phyloP scores from a whole-genome alignment of 345 rosid species.

The Pelargonium nanum region DNA sequence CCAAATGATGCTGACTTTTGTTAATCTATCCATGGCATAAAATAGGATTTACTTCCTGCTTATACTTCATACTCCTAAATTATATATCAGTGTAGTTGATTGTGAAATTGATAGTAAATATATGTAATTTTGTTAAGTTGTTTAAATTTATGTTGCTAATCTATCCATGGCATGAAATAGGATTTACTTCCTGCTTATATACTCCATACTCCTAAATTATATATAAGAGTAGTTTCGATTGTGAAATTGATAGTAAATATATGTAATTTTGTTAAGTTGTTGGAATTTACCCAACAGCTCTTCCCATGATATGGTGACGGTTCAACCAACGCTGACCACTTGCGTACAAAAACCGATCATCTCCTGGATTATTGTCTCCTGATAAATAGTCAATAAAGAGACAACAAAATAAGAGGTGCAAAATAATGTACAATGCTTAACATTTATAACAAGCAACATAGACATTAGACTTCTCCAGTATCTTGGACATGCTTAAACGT shows the following conservation, averaged over 20 bases:
- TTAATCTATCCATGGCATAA: background rate
- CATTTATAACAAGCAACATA: background rate
- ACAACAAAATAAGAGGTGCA: background rate
- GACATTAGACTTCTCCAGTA: background rate
- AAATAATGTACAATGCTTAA: background rate
- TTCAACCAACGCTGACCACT: conserved; percentile 62
- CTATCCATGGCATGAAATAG: background rate
- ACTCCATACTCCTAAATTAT: background rate
- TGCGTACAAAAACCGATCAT: conserved; percentile 59
- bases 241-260: background rate
- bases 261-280: background rate
- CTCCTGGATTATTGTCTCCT: conserved; percentile 51
- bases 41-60: no score
- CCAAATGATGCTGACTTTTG: background rate
- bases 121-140: background rate
- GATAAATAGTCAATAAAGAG: conserved; percentile 11
- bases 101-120: background rate
- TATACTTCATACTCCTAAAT: background rate
- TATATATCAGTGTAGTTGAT: background rate
- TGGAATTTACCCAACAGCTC: conserved; percentile 61
- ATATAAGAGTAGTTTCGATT: background rate
- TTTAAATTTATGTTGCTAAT: conserved; percentile 17
- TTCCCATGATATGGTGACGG: conserved; percentile 56
- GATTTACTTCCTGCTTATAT: no score
- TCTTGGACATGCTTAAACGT: no score